Base-by-base conservation (phyloP, 352 stramenopile species). In the Pythium utonaiense region DNA sequence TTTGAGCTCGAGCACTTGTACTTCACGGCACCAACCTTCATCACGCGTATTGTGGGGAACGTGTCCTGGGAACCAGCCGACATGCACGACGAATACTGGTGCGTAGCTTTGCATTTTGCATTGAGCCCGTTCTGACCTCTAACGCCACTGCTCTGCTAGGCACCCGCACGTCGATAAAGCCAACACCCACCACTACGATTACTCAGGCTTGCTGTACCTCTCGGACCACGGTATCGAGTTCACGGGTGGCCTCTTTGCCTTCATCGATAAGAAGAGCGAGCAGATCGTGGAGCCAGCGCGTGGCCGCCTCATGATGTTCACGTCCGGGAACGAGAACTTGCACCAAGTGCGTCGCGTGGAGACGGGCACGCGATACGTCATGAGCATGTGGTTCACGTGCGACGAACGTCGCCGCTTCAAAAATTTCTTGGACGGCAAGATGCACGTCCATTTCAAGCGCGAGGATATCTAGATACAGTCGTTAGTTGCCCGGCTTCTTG, bases 371-470 rank as follows among this genome's bases (percentile, higher is more conserved):
- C 81, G 91, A 21, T 96, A 94, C 62, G 84, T 93, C 28, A 78
- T 98, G 72, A 95, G 80, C 54, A 91, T 98, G 69, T 98, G 91
- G 91, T 98, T 98, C 64, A 91, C 89, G n/a, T 98, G 91, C 66
- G 86, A 98, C 64, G 65, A 80, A 51, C 70, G 69, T 30, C 88
- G 88, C 44, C 64, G 84, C 27, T 97, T 96, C 60, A 71, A 78
- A n/a, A 96, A 94, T 60, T 98, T 97, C 49, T 67, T 98, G 34
- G 89, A 97, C 53, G 88, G 88, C 42, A 78, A 83, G 51, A 89
- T 90, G 76, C 81, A 91, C 70, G 77, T 85, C 38, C 77, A 78
- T 24, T 90, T 86, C 57, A 85, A 78, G 69, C 78, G 78, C 27
- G 56, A 81, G 34, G 74, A 87, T 28, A 28, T 38, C 8, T 57